A percentile compares a stretch with the other conserved stretches of the same genome.
phyloP scores from a whole-genome alignment of 495 filamentous ascomycete species.

The Penicillium turbatum region DNA sequence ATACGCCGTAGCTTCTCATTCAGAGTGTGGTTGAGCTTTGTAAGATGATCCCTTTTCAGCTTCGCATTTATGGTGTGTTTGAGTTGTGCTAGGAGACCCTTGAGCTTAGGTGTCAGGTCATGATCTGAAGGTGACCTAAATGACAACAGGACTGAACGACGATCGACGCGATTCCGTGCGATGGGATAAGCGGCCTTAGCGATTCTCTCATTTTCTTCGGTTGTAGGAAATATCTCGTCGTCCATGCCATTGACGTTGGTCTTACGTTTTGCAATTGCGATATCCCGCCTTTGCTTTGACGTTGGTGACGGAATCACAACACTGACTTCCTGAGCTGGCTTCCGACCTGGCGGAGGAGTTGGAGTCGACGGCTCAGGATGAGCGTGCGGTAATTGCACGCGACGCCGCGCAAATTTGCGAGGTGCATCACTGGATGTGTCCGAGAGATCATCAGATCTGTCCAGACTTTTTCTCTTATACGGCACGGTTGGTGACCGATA shows the following conservation, averaged over 20 bases:
- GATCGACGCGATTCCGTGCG: conserved; percentile 10
- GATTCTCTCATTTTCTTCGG: conserved; percentile 19
- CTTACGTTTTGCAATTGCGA: background rate
- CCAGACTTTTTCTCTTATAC: conserved; percentile 1
- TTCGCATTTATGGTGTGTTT: conserved; percentile 23
- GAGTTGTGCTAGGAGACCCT: conserved; percentile 2
- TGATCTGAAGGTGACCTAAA: conserved; percentile 1
- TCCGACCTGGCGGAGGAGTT: conserved; percentile 11
- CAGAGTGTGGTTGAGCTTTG: conserved; percentile 15
- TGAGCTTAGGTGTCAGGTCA: background rate
- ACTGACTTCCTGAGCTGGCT: background rate
- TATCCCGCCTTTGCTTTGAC: conserved; percentile 10
- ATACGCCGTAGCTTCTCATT: conserved; percentile 26
- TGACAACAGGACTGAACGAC: conserved; percentile 2
- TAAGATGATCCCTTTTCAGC: conserved; percentile 3
- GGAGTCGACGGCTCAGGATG: background rate
- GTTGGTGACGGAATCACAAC: conserved; percentile 31
- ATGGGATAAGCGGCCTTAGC: conserved; percentile 22
- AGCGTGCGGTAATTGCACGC: background rate
- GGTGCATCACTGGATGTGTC: background rate
- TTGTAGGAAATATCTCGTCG: conserved; percentile 23
- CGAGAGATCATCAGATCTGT: background rate
- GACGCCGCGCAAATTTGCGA: background rate
- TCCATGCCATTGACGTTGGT: conserved; percentile 16
- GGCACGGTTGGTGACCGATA: conserved; percentile 1